phyloP scores from a whole-genome alignment of 2,329 filamentous ascomycete genomes.

The Davidsoniella australis region DNA sequence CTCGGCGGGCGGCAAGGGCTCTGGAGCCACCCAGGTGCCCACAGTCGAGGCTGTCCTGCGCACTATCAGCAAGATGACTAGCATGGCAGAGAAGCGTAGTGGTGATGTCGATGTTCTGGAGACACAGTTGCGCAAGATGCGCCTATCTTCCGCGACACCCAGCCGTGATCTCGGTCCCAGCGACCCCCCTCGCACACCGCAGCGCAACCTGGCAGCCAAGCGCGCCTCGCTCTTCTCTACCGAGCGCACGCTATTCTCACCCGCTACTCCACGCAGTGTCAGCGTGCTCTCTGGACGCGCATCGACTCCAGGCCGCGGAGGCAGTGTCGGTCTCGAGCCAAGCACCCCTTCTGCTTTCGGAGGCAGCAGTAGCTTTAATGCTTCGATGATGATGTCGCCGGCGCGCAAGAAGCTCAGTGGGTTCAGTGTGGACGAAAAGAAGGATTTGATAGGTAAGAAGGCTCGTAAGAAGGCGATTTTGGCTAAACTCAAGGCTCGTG shows the following conservation, averaged over 20 bases:
- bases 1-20: constrained; percentile 24
- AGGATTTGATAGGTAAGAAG: constrained; percentile 34
- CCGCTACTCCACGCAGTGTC: constrained; percentile 22
- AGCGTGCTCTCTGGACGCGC: constrained; percentile 7
- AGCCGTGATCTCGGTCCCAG: constrained; percentile 21
- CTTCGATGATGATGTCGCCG: constrained; percentile 22
- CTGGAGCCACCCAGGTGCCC: constrained; percentile 36
- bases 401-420: constrained; percentile 45
- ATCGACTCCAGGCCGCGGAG: constrained; percentile 16
- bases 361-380: not conserved
- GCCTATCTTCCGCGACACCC: constrained; percentile 25
- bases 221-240: constrained; percentile 21
- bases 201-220: constrained; percentile 19
- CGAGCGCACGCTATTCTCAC: constrained; percentile 21
- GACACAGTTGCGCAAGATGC: constrained; percentile 62
- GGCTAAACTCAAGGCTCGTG: constrained; percentile 30
- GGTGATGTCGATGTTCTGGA: constrained; percentile 84
- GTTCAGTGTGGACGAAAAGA: constrained; percentile 42
- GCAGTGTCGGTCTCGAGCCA: constrained; percentile 16
- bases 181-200: constrained; percentile 25
- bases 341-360: constrained; percentile 12
- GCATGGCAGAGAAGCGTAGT: constrained; percentile 78
- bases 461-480: constrained; percentile 36
- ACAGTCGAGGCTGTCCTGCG: constrained; percentile 84
- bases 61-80: constrained; percentile 84